These are phyloP conservation scores for Botryotinia calthae DNA, from an alignment of 2,329 filamentous ascomycete species.

Conservation along the genomic window DNA sequence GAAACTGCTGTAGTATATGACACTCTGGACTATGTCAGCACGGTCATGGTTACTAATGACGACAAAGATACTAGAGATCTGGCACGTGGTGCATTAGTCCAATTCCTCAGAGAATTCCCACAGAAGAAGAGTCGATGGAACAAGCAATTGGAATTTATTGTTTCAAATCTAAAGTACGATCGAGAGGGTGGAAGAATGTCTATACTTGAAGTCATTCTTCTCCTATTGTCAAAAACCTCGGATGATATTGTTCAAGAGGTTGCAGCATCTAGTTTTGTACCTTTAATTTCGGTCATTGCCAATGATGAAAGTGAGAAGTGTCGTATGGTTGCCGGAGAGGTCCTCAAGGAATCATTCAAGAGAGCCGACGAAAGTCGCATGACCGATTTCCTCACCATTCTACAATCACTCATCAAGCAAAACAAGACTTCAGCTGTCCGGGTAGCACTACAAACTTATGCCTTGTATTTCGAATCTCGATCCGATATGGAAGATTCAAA, in stretches of 20 bases:
- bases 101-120: slow-evolving; percentile 92
- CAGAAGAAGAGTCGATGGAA: slow-evolving; percentile 86
- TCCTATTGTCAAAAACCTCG: slow-evolving; percentile 81
- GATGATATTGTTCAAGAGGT: slow-evolving; percentile 81
- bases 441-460: slow-evolving; percentile 76
- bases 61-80: slow-evolving; percentile 84
- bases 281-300: slow-evolving; percentile 77
- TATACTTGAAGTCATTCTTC: slow-evolving; percentile 86
- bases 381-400: slow-evolving; percentile 65
- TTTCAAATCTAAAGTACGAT: slow-evolving; percentile 88
- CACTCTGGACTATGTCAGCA: slow-evolving; percentile 81
- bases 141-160: slow-evolving; percentile 84
- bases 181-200: slow-evolving; percentile 85
- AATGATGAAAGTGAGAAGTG: slow-evolving; percentile 90
- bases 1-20: slow-evolving; percentile 89
- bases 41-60: slow-evolving; percentile 94
- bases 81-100: slow-evolving; percentile 84
- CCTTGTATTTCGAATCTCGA: slow-evolving; percentile 75
- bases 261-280: slow-evolving; percentile 77
- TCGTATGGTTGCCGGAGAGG: slow-evolving; percentile 72
- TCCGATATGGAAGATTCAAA: slow-evolving; percentile 59
- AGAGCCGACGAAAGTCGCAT: slow-evolving; percentile 71
- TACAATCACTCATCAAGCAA: slow-evolving; percentile 75
- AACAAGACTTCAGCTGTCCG: slow-evolving; percentile 65
- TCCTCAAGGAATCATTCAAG: slow-evolving; percentile 79